These are phyloP conservation scores for Aspergillus sp. DNA, from an alignment of 2,329 filamentous ascomycete genomes.

Conservation along the genomic window DNA sequence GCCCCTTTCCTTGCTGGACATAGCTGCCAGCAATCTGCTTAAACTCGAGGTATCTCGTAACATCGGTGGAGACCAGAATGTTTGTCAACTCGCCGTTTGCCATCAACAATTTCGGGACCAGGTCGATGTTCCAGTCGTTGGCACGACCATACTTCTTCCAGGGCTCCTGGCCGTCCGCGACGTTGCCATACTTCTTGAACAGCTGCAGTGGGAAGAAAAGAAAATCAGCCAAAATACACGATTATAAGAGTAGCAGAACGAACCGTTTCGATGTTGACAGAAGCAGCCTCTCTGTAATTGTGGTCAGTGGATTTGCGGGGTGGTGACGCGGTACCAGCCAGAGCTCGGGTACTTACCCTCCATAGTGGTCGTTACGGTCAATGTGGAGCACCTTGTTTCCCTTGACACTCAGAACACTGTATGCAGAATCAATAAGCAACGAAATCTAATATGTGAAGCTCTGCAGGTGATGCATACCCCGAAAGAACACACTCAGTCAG, in stretches of 20 bases:
- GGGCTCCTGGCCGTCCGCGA: constrained; percentile 71
- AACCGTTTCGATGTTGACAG: constrained; percentile 92
- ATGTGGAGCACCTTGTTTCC: constrained; percentile 99
- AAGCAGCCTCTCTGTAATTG: constrained; percentile 74
- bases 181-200: constrained; percentile 95
- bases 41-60: constrained; percentile 84
- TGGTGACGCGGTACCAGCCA: constrained; percentile 7
- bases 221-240: not conserved
- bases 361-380: constrained; percentile 97
- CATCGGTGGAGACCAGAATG: constrained; percentile 94
- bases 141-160: constrained; percentile 96
- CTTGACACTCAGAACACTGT: constrained; percentile 91
- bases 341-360: constrained; percentile 63
- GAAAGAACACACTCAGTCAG: constrained; percentile 98
- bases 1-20: constrained; percentile 80
- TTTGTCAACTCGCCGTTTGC: constrained; percentile 97
- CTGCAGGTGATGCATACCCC: constrained; percentile 57
- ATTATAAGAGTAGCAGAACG: constrained; percentile 19
- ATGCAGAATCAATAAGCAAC: constrained; percentile 15
- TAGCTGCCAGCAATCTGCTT: constrained; percentile 94
- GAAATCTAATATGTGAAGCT: constrained; percentile 11
- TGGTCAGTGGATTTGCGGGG: constrained; percentile 22
- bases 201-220: constrained; percentile 57
- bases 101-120: constrained; percentile 98
- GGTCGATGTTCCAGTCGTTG: constrained; percentile 99